These are phyloP conservation scores for Heritiera littoralis DNA, from an alignment of 345 rosid genomes.

Conservation along the genomic window DNA sequence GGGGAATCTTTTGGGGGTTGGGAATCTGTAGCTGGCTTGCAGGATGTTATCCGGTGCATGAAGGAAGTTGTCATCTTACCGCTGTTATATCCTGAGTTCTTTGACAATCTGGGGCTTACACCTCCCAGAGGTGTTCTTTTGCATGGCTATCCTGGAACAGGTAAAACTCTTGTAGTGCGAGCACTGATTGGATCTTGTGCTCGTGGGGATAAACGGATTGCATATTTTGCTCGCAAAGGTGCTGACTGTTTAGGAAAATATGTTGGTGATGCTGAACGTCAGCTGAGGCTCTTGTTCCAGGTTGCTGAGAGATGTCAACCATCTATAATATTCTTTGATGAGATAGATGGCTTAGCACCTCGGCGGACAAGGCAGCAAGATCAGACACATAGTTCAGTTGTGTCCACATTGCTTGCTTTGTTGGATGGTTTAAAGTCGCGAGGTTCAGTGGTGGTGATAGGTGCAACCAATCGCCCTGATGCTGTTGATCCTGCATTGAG, in stretches of 20 bases:
- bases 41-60: conserved; percentile 87
- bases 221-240: conserved; percentile 98
- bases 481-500: conserved; percentile 98
- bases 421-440: conserved; percentile 96
- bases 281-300: conserved; percentile 96
- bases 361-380: conserved; percentile 88
- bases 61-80: conserved; percentile 98
- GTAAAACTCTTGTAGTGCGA: conserved; percentile 95
- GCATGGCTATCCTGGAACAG: conserved; percentile 99
- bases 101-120: conserved; percentile 82
- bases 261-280: conserved; percentile 99
- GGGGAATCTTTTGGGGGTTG: conserved; percentile 73
- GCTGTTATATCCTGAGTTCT: conserved; percentile 89
- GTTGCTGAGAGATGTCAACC: conserved; percentile 98
- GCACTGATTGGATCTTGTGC: conserved; percentile 95
- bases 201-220: conserved; percentile 84
- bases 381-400: conserved; percentile 98
- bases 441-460: conserved; percentile 97
- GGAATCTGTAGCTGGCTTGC: conserved; percentile 99
- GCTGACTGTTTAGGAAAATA: conserved; percentile 99
- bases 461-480: conserved; percentile 98
- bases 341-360: conserved; percentile 98
- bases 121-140: conserved; percentile 97
- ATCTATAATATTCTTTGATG: conserved; percentile 95
- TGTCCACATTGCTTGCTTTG: conserved; percentile 92